Percentiles rank a stretch among this genome's conserved stretches.
Evolutionary conservation across 129 eudicot genomes (phyloP).

Genomic region (Pulicaria dysenterica): DNA sequence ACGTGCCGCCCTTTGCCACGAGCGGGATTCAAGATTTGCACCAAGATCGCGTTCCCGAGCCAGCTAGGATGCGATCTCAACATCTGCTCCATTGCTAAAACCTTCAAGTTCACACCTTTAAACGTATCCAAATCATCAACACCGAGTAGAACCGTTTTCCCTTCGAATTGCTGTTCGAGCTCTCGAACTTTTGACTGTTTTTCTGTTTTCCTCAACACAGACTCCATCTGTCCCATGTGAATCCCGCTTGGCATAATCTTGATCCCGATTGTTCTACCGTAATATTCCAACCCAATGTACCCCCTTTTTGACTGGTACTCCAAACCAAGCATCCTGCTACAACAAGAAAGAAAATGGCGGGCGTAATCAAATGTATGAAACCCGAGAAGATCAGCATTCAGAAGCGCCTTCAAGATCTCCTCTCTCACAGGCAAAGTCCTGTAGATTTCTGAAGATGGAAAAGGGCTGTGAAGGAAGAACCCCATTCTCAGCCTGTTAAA

Average conservation of each 20-base stretch:
- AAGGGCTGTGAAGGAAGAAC: conserved; percentile 63
- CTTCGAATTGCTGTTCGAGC: conserved; percentile 43
- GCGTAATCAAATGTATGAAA: conserved; percentile 55
- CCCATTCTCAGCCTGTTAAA: conserved; percentile 61
- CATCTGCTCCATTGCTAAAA: conserved; percentile 63
- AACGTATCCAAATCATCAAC: conserved; percentile 59
- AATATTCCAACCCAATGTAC: conserved; percentile 54
- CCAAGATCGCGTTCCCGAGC: conserved; percentile 46
- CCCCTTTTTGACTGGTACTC: conserved; percentile 64
- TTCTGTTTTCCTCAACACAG: conserved; percentile 37
- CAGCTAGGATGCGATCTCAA: conserved; percentile 44
- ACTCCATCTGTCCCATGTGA: conserved; percentile 57
- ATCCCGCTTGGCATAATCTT: conserved; percentile 51
- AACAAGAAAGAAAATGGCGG: conserved; percentile 58
- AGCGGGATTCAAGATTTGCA: conserved; percentile 49
- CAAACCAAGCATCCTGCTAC: conserved; percentile 61
- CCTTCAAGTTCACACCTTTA: conserved; percentile 55
- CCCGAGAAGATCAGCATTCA: conserved; percentile 60
- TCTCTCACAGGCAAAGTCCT: conserved; percentile 59
- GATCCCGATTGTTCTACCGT: conserved; percentile 52
- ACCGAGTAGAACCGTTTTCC: conserved; percentile 48
- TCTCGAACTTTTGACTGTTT: conserved; percentile 39
- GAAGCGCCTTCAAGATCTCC: conserved; percentile 57
- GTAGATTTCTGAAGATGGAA: conserved; percentile 65
- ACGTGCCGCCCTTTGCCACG: conserved; percentile 63